phyloP scores from a whole-genome alignment of 139 green algal species.

The Auxenochlorella pyrenoidosa region DNA sequence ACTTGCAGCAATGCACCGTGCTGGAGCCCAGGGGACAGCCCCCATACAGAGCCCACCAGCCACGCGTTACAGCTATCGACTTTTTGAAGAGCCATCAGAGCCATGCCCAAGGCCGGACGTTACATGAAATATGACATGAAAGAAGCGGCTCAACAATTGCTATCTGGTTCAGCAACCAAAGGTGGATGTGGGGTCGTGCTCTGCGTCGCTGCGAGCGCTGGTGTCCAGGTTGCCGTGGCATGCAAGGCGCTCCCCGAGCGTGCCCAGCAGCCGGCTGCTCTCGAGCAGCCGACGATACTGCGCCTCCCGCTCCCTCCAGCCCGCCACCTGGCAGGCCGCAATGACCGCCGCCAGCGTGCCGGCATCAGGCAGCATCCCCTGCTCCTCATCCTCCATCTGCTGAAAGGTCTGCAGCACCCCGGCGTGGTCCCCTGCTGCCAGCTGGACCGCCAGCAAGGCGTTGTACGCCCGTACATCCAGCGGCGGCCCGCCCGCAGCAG shows the following conservation, averaged over 20 bases:
- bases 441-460: slow-evolving; percentile 17
- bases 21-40: no score
- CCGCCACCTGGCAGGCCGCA: background rate
- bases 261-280: slow-evolving; percentile 28
- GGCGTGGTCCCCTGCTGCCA: slow-evolving; percentile 20
- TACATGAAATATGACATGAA: no score
- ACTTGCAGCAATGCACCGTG: no score
- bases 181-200: no score
- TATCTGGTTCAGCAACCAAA: no score
- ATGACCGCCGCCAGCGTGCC: slow-evolving; percentile 11
- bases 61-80: no score
- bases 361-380: background rate
- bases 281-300: slow-evolving; percentile 9
- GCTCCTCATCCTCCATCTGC: background rate
- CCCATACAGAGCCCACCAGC: no score
- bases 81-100: no score
- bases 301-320: background rate
- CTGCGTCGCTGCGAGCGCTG: no score
- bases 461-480: slow-evolving; percentile 18
- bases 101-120: no score
- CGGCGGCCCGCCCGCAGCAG: background rate
- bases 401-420: slow-evolving; percentile 14
- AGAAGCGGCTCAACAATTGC: no score
- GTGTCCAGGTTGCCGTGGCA: no score
- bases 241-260: background rate